Percentiles rank a stretch among this genome's conserved stretches.
These are phyloP conservation scores for Aspergillus sp. DNA, from an alignment of 2,329 filamentous ascomycete genomes.

Conservation along the genomic window DNA sequence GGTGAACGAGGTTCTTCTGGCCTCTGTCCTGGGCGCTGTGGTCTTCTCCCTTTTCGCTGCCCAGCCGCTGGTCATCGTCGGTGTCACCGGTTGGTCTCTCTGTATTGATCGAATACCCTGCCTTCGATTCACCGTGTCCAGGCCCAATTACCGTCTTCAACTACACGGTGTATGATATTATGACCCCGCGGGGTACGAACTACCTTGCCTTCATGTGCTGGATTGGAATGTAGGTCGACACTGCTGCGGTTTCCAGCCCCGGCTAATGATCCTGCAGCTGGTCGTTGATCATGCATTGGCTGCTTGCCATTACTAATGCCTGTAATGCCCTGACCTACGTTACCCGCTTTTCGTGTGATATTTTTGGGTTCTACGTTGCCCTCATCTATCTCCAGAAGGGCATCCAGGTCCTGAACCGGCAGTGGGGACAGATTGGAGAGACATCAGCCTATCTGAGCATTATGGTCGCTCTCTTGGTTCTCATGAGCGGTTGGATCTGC, in stretches of 20 bases:
- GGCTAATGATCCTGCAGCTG: constrained; percentile 44
- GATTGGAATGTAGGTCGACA: constrained; percentile 59
- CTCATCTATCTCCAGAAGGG: constrained; percentile 89
- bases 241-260: not conserved
- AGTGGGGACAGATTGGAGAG: constrained; percentile 53
- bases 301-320: constrained; percentile 72
- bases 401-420: constrained; percentile 70
- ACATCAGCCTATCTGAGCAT: constrained; percentile 67
- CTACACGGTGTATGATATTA: constrained; percentile 87
- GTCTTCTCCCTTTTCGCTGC: constrained; percentile 73
- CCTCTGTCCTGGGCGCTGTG: constrained; percentile 71
- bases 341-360: constrained; percentile 84
- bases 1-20: constrained; percentile 82
- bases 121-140: constrained; percentile 17
- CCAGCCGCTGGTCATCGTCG: constrained; percentile 82
- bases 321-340: constrained; percentile 86
- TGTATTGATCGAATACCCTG: not conserved
- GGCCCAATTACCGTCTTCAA: constrained; percentile 91
- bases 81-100: constrained; percentile 58
- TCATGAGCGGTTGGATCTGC: constrained; percentile 66
- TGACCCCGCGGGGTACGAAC: constrained; percentile 64
- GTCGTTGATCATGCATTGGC: constrained; percentile 76
- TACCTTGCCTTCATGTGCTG: constrained; percentile 88
- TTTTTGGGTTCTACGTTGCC: constrained; percentile 88
- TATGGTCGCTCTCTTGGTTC: constrained; percentile 64